Evolutionary conservation across 805 yeast genomes (phyloP).

Genomic region (Maudiozyma barnettii): DNA sequence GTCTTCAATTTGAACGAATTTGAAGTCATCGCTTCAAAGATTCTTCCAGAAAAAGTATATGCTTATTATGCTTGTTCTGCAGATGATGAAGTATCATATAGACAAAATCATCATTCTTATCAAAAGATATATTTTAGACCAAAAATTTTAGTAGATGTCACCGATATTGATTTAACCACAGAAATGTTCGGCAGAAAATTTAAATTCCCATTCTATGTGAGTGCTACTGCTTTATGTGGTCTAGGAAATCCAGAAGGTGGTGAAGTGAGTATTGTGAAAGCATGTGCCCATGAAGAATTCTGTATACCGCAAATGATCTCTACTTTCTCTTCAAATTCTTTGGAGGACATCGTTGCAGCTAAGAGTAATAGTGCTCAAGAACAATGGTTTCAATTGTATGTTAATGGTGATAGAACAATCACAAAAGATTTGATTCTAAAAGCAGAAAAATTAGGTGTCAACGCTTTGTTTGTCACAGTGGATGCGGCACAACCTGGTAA

Average conservation of each 20-base stretch:
- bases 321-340: slow-evolving; percentile 77
- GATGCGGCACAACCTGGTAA: slow-evolving; percentile 90
- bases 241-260: slow-evolving; percentile 38
- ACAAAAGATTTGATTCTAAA: slow-evolving; percentile 50
- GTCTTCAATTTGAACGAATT: slow-evolving; percentile 30
- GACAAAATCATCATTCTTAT: slow-evolving; percentile 37
- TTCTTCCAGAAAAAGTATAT: slow-evolving; percentile 30
- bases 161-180: slow-evolving; percentile 34
- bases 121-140: slow-evolving; percentile 38
- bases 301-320: slow-evolving; percentile 76
- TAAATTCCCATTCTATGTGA: slow-evolving; percentile 38
- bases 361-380: slow-evolving; percentile 53
- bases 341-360: slow-evolving; percentile 74
- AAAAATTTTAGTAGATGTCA: slow-evolving; percentile 31
- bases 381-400: slow-evolving; percentile 86
- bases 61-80: slow-evolving; percentile 40
- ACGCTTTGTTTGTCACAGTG: slow-evolving; percentile 78
- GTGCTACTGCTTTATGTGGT: slow-evolving; percentile 40
- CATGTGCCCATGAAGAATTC: slow-evolving; percentile 31
- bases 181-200: slow-evolving; percentile 40
- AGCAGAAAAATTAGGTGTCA: slow-evolving; percentile 64
- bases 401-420: slow-evolving; percentile 64
- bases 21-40: slow-evolving; percentile 32
- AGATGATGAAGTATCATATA: slow-evolving; percentile 39
- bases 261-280: slow-evolving; percentile 32